Evolutionary conservation across 257 asterid species (phyloP), one percentile per base, ranked within the genome.

Genomic region (Echites panduratus): DNA sequence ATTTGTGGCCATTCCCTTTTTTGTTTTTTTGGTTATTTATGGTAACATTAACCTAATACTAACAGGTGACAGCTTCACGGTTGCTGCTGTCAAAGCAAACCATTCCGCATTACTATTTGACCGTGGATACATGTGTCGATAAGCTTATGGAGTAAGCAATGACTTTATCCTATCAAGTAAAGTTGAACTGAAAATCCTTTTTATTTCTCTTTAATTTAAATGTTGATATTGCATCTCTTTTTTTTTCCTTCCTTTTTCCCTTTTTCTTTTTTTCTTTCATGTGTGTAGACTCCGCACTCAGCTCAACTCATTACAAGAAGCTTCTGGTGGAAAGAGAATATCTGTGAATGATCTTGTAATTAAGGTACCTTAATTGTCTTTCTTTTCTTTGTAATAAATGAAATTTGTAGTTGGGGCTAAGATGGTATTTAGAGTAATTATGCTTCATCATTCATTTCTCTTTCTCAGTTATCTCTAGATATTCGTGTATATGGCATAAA

Each of bases 111-210:
- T 95, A 95, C 80, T 95, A 95, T 82, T 81, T 95, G 64, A 90
- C 96, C 50, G 98, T 95, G 70, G 99, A 95, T 84, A 82, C 98
- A 77, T 85, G 99, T 54, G 96, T 95, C 7, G 99, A 95, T 90
- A 88, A 95, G 84, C 98, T 95, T 66, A 81, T 92, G 86, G 97
- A 89, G 99, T 92, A 88, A 89, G 99, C 82, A 22, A 56, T 66
- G 59, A 68, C 53, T 83, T 64, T 12, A 11, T 41, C 66, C 26
- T 49, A 57, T 57, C 49, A 35, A 58, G 61, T 71, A 22, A 62
- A 73, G 63, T 56, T 45, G 41, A 26, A 73, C 73, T 17, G n/a
- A 72, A 19, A 17, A 38, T 38, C 47, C 66, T 56, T 44, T 70
- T 82, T 27, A 53, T 71, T 76, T 70, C 59, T 73, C 76, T 59